Evolutionary conservation across 78 protist genomes (phyloP), one percentile per base, ranked within the genome.

Genomic region (Dictyostelium brefeldianum): DNA sequence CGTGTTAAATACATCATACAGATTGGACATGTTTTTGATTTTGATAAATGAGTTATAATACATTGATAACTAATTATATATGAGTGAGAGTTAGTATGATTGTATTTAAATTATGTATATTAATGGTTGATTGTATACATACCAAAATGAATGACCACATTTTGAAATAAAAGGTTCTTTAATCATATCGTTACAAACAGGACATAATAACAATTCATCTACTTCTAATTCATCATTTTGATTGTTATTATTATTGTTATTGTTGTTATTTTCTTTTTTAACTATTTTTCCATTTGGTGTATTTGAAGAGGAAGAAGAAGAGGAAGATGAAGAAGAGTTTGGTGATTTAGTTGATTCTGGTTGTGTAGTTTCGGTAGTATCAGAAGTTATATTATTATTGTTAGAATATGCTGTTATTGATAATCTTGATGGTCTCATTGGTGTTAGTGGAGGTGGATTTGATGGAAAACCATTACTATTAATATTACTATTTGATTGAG

Each of bases 121-220:
- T 10, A 67, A 14, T 67, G 15, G 2, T 51, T 2, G 8, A 20
- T 11, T n/a, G 1, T n/a, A n/a, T 12, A 46, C 83, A n/a, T 53
- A 82, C 89, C 85, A 85, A 77, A 29, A 85, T 18, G 83, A 62
- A 18, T 79, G 92, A 27, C 92, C 92, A 64, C 92, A 85, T 73
- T 51, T 75, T 11, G 95, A 46, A 43, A 91, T 91, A 29, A 91
- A 91, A 12, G 95, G 92, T 46, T 91, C 95, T 77, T 78, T 78
- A 10, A 91, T 80, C 75, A 91, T 78, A 25, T 91, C 78, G 5
- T 53, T 41, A 67, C 95, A 91, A 17, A 91, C 73, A 12, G 89
- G 75, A 54, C 95, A 87, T 41, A 62, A 22, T 51, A 87, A 29
- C 20, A 80, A 46, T 18, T 87, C 93, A 14, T 87, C 84, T 20